Evolutionary conservation across 2,329 filamentous ascomycete species (phyloP).

Genomic region (Corynespora cassiicola): DNA sequence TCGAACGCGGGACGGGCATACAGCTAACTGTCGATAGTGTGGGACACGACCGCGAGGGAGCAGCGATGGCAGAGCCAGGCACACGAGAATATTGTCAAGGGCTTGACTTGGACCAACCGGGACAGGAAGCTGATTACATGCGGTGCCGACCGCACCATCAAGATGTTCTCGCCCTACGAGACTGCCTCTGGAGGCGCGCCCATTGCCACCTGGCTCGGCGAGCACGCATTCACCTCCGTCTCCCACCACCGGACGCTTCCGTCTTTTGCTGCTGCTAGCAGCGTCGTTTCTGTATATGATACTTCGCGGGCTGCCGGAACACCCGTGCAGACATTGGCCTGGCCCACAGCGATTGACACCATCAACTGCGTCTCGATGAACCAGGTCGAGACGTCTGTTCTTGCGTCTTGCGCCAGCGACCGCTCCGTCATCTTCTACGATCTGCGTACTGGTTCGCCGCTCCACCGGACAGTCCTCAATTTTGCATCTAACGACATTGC

Average conservation of each 20-base stretch:
- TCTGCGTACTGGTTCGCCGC: slow-evolving; percentile 81
- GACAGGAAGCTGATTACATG: slow-evolving; percentile 87
- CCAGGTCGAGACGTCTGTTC: slow-evolving; percentile 88
- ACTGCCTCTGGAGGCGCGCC: slow-evolving; percentile 73
- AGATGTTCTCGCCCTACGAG: slow-evolving; percentile 90
- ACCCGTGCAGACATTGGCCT: slow-evolving; percentile 81
- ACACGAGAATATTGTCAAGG: slow-evolving; percentile 94
- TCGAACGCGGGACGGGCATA: no score
- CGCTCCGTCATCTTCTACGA: slow-evolving; percentile 91
- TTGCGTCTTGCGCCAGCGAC: slow-evolving; percentile 86
- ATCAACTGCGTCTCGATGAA: slow-evolving; percentile 91
- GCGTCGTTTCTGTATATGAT: slow-evolving; percentile 86
- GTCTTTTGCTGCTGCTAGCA: slow-evolving; percentile 80
- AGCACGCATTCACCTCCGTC: slow-evolving; percentile 80
- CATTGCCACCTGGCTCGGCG: slow-evolving; percentile 82
- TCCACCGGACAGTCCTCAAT: slow-evolving; percentile 80
- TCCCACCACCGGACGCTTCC: slow-evolving; percentile 81
- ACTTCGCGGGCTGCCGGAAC: slow-evolving; percentile 77
- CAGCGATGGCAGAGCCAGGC: slow-evolving; percentile 81
- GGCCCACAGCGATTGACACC: slow-evolving; percentile 86
- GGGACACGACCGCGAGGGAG: slow-evolving; percentile 77
- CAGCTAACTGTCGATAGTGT: no score
- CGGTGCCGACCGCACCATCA: slow-evolving; percentile 83
- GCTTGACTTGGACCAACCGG: slow-evolving; percentile 85
- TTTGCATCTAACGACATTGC: slow-evolving; percentile 92